Percentiles rank a stretch among this genome's conserved stretches.
These are phyloP conservation scores for Scolecobasidium constrictum DNA, from an alignment of 2,329 filamentous ascomycete genomes.

Conservation along the genomic window DNA sequence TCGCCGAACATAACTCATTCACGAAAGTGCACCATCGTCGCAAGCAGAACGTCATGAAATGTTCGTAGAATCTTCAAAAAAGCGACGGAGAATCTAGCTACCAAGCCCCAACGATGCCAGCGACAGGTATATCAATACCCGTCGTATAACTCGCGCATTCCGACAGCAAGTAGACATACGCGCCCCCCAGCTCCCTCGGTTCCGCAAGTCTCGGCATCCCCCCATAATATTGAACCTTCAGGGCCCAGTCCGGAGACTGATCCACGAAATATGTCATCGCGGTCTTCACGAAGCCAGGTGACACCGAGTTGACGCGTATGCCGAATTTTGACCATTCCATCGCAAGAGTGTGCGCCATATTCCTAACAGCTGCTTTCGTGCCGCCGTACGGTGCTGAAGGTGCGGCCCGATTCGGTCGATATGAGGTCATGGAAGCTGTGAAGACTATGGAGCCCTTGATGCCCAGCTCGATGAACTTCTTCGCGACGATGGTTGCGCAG, in stretches of 20 bases:
- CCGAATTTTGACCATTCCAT: slow-evolving; percentile 63
- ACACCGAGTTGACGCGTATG: slow-evolving; percentile 13
- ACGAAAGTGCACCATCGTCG: no score
- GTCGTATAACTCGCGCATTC: slow-evolving; percentile 42
- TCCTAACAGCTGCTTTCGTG: slow-evolving; percentile 38
- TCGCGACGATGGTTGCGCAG: slow-evolving; percentile 8
- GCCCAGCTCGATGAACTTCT: slow-evolving; percentile 11
- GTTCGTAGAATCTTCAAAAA: no score
- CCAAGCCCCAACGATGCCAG: slow-evolving; percentile 35
- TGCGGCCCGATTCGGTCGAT: slow-evolving; percentile 15
- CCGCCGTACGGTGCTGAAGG: slow-evolving; percentile 14
- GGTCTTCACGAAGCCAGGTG: slow-evolving; percentile 5
- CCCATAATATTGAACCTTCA: slow-evolving; percentile 43
- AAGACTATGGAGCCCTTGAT: slow-evolving; percentile 10
- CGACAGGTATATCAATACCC: slow-evolving; percentile 37
- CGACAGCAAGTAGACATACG: slow-evolving; percentile 43
- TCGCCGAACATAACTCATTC: no score
- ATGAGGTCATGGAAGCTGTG: slow-evolving; percentile 10
- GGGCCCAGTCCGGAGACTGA: slow-evolving; percentile 1
- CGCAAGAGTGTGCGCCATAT: slow-evolving; percentile 73
- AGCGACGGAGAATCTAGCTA: slow-evolving; percentile 11
- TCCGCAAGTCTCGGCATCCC: slow-evolving; percentile 41
- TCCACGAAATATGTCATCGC: slow-evolving; percentile 6
- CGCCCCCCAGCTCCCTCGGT: slow-evolving; percentile 47
- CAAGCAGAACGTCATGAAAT: no score